Evolutionary conservation across 345 rosid species (phyloP).

Genomic region (Eucalyptus decipiens): DNA sequence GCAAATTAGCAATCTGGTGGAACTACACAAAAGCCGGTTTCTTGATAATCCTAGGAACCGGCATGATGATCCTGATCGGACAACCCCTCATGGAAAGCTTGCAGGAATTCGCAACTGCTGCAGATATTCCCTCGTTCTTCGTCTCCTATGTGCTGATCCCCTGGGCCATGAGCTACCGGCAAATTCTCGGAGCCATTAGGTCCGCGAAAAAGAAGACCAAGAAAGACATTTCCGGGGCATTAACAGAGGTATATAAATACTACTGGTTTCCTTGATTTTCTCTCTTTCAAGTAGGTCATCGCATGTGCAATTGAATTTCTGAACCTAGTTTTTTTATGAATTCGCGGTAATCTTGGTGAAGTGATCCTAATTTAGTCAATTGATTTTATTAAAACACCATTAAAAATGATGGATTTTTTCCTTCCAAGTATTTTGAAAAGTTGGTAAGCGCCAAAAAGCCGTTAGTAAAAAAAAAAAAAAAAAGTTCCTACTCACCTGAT

Average conservation of each 20-base stretch:
- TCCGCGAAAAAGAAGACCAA: slow-evolving; percentile 20
- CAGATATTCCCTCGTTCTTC: slow-evolving; percentile 20
- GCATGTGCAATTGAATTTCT: neutral
- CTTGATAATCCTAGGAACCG: slow-evolving; percentile 18
- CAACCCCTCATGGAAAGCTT: slow-evolving; percentile 17
- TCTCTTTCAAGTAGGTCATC: neutral
- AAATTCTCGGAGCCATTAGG: neutral
- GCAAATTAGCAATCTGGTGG: slow-evolving; percentile 8
- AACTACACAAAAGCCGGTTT: slow-evolving; percentile 16
- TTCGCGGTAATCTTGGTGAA: neutral
- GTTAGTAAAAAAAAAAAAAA: neutral
- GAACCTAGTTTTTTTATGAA: neutral
- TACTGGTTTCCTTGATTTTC: neutral
- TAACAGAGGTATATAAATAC: slow-evolving; percentile 17
- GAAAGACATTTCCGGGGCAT: slow-evolving; percentile 20
- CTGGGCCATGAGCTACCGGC: slow-evolving; percentile 21
- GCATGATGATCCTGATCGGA: slow-evolving; percentile 8
- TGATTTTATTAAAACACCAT: neutral
- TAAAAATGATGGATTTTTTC: no score
- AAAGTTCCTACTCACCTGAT: neutral
- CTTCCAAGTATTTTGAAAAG: neutral
- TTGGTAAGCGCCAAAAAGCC: neutral
- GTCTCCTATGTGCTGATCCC: slow-evolving; percentile 30
- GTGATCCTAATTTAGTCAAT: neutral
- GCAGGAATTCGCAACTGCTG: slow-evolving; percentile 7